Evolutionary conservation across 208 protist species (phyloP).

Genomic region (Crithidia brevicula): DNA sequence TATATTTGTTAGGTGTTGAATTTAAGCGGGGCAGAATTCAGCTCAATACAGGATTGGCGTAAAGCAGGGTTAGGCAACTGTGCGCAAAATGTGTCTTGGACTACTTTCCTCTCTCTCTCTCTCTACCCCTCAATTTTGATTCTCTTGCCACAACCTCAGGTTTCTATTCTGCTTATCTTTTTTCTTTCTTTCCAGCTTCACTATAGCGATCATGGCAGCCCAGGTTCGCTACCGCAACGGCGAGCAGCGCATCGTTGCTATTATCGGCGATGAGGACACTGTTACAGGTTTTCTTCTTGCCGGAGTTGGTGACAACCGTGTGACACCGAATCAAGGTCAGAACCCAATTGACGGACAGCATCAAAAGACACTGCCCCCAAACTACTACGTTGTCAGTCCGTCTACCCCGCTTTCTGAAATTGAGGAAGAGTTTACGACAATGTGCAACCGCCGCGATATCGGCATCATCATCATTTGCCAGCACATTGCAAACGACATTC

Average conservation of each 20-base stretch:
- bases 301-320: slow-evolving; percentile 93
- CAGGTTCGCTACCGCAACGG: slow-evolving; percentile 70
- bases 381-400: slow-evolving; percentile 93
- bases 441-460: slow-evolving; percentile 90
- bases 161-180: slow-evolving; percentile 4
- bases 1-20: no score
- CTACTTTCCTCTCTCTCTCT: background rate
- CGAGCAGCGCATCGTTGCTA: slow-evolving; percentile 80
- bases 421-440: slow-evolving; percentile 92
- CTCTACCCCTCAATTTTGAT: background rate
- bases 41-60: no score
- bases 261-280: slow-evolving; percentile 96
- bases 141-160: background rate
- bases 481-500: slow-evolving; percentile 96
- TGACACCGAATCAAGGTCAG: slow-evolving; percentile 17
- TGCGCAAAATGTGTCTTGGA: no score
- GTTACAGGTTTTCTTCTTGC: slow-evolving; percentile 97
- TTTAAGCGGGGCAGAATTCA: no score
- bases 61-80: no score
- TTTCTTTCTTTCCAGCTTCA: slow-evolving; percentile 10
- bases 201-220: slow-evolving; percentile 30
- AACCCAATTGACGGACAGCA: slow-evolving; percentile 14
- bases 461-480: slow-evolving; percentile 97
- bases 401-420: slow-evolving; percentile 92
- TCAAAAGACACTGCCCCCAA: slow-evolving; percentile 45